These are phyloP conservation scores for Lumnitzera racemosa DNA, from an alignment of 345 rosid species.

Conservation along the genomic window DNA sequence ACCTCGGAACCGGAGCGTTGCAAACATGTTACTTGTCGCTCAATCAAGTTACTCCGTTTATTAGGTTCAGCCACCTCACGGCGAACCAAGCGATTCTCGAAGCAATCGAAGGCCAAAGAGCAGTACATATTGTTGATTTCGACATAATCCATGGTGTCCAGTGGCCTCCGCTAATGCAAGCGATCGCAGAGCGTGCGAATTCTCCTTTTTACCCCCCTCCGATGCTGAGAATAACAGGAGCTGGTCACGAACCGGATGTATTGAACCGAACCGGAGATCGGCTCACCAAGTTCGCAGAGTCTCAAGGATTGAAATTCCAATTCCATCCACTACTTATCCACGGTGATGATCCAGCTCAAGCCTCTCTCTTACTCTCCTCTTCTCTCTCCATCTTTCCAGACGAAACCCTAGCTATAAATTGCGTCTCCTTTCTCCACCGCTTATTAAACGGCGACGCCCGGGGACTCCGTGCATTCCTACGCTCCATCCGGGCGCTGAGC, in stretches of 20 bases:
- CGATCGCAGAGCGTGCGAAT: constrained; percentile 60
- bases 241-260: constrained; percentile 51
- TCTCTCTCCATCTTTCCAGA: constrained; percentile 46
- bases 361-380: constrained; percentile 34
- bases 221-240: constrained; percentile 75
- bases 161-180: constrained; percentile 99
- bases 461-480: constrained; percentile 44
- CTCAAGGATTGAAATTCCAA: constrained; percentile 71
- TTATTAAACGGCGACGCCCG: constrained; percentile 43
- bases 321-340: constrained; percentile 65
- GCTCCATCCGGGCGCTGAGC: constrained; percentile 53
- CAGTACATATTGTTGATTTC: constrained; percentile 78
- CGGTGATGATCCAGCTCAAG: constrained; percentile 39
- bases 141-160: constrained; percentile 97
- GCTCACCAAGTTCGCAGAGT: constrained; percentile 67
- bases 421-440: constrained; percentile 61
- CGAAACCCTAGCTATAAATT: constrained; percentile 73
- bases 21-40: constrained; percentile 78
- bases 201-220: constrained; percentile 38
- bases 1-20: constrained; percentile 12
- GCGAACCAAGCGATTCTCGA: constrained; percentile 95
- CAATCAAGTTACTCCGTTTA: constrained; percentile 83
- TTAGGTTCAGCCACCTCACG: constrained; percentile 80
- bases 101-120: constrained; percentile 50
- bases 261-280: constrained; percentile 79